Evolutionary conservation across 1,284 basidiomycete species (phyloP).

Genomic region (Cutaneotrichosporon sp.): DNA sequence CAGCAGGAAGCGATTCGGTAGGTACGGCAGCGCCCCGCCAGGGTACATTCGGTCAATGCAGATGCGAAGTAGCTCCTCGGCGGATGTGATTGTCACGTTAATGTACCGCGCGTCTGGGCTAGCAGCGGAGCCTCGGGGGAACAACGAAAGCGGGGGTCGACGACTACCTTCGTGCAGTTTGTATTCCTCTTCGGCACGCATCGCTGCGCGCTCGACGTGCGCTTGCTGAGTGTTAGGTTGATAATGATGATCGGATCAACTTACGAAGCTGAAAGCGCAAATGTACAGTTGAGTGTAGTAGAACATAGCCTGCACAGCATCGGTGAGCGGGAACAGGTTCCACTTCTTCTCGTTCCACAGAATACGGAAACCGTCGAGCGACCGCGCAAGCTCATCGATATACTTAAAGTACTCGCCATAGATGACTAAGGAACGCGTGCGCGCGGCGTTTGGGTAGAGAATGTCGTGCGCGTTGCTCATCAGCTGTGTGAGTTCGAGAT

Average conservation of each 20-base stretch:
- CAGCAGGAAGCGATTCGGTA: slow-evolving; percentile 44
- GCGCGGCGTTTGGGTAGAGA: slow-evolving; percentile 44
- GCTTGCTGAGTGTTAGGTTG: slow-evolving; percentile 47
- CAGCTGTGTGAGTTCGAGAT: slow-evolving; percentile 47
- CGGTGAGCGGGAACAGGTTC: slow-evolving; percentile 37
- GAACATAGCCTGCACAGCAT: slow-evolving; percentile 43
- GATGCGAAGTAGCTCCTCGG: slow-evolving; percentile 42
- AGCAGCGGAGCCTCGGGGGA: slow-evolving; percentile 44
- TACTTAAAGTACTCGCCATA: slow-evolving; percentile 47
- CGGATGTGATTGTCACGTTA: slow-evolving; percentile 45
- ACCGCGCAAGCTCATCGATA: slow-evolving; percentile 44
- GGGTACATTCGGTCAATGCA: slow-evolving; percentile 45
- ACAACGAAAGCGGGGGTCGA: slow-evolving; percentile 33
- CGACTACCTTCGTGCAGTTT: slow-evolving; percentile 17
- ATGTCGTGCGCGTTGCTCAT: slow-evolving; percentile 48
- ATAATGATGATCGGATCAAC: too few species aligned
- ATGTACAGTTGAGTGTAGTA: slow-evolving; percentile 46
- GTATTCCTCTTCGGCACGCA: slow-evolving; percentile 40
- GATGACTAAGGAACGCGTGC: slow-evolving; percentile 42
- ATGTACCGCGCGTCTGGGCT: slow-evolving; percentile 47
- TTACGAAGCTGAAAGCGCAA: slow-evolving; percentile 48
- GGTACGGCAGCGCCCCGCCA: slow-evolving; percentile 43
- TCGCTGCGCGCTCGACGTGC: slow-evolving; percentile 46
- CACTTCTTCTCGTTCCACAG: slow-evolving; percentile 44
- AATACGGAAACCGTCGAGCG: slow-evolving; percentile 45